Conservation (phyloP, 2,329 filamentous ascomycete genomes). For the Aspergillus sp. region DNA sequence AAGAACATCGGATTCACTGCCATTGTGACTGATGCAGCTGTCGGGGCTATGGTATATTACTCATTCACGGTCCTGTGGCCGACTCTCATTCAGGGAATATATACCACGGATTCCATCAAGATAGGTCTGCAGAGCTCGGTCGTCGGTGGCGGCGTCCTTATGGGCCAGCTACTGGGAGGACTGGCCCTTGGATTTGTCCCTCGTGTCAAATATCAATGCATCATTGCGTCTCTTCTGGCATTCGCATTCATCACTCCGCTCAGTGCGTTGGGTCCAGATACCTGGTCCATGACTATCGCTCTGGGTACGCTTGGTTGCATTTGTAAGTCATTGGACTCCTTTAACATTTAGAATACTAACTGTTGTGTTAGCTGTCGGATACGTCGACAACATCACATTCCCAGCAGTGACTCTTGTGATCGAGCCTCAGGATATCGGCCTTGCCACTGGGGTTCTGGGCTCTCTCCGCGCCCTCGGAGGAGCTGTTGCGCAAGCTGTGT, state of each 20-base stretch:
- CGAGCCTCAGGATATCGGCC: not conserved
- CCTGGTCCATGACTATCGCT: not conserved
- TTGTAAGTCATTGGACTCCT: not conserved
- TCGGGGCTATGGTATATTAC: not conserved
- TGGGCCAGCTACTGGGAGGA: not conserved
- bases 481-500: not conserved
- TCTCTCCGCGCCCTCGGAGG: not conserved
- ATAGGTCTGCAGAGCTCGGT: not conserved
- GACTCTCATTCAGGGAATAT: not conserved
- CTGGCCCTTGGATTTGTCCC: not conserved
- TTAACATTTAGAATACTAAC: not conserved
- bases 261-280: not conserved
- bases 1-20: not conserved
- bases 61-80: not conserved
- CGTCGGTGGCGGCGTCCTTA: not conserved
- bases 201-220: not conserved
- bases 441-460: not conserved
- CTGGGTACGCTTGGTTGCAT: not conserved
- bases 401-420: not conserved
- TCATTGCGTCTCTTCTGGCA: not conserved
- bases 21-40: not conserved
- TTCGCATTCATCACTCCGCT: not conserved
- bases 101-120: not conserved
- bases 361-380: not conserved
- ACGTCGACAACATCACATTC: slow-evolving; percentile 1